Base-by-base conservation (phyloP, 306 rosid genomes). In the Medicago lupulina region DNA sequence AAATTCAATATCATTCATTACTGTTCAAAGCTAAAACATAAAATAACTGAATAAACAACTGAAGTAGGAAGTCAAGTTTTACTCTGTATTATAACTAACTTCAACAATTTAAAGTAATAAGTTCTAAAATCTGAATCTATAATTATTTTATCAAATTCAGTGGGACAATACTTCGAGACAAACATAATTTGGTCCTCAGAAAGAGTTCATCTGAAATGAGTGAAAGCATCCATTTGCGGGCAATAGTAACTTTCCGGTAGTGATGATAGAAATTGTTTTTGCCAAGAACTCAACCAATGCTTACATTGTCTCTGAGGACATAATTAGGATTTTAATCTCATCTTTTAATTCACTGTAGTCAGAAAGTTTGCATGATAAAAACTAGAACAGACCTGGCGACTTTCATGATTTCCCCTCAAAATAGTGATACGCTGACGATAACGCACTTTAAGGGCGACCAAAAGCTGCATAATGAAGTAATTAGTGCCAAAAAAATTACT, bases 351-450 rank as follows among this genome's bases (percentile, higher is more conserved):
- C 28, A 66, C 65, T 40, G 65, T 28, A 10, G 25, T 25, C 53
- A 74, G 63, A 67, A 75, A 78, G 51, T 19, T 53, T 16, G 41
- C 6, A 12, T 64, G 47, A 76, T 36, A 46, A 47, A 57, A 19
- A 49, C 53, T 40, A 75, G 79, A 72, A 49, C 79, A 75, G 80
- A 96, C 99, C 98, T 96, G 98, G 28, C 99, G 98, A 80, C 99
- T 96, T 87, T 96, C 98, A 78, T 96, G 99, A 85, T 96, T 96
- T 85, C 98, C 99, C 83, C 98, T 88, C 51, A 96, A 85, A 85
- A 96, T 96, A 79, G 97, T 96, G 63, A 96, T 90, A 31, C 98
- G 92, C 58, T 92, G 99, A 53, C 91, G 80, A 76, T 90, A 92
- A 15, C 98, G 93, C 84, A 96, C 98, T 85, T 96, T 96, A 76